phyloP scores from a whole-genome alignment of 2,329 filamentous ascomycete species.

The Alternaria gansuensis region DNA sequence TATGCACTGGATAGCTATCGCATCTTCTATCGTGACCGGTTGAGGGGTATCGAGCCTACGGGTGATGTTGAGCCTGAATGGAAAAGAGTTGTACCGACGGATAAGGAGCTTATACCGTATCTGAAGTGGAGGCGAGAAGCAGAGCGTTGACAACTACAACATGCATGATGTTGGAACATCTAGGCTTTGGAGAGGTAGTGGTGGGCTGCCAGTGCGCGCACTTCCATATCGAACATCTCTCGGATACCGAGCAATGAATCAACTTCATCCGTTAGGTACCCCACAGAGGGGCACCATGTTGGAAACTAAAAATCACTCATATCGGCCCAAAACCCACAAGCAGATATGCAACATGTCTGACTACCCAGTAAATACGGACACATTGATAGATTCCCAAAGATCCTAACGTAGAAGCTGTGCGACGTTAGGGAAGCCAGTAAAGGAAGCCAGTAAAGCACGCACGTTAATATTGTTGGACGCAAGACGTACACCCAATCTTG shows the following conservation, averaged over 20 bases:
- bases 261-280: constrained; percentile 2
- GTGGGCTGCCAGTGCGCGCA: constrained; percentile 3
- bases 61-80: constrained; percentile 79
- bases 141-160: constrained; percentile 55
- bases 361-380: neutral
- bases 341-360: constrained; percentile 4
- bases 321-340: neutral
- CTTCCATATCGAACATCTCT: constrained; percentile 9
- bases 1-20: constrained; percentile 92
- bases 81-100: constrained; percentile 82
- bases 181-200: neutral
- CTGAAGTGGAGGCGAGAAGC: constrained; percentile 91
- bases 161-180: neutral
- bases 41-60: constrained; percentile 69
- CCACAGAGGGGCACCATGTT: neutral
- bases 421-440: neutral
- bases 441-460: neutral
- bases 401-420: constrained; percentile 5
- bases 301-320: neutral
- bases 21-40: constrained; percentile 85
- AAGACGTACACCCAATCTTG: neutral
- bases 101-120: constrained; percentile 90
- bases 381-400: neutral
- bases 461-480: neutral
- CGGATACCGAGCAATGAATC: constrained; percentile 3